Conservation (phyloP, 345 rosid genomes). For the Geranium rotundifolium region DNA sequence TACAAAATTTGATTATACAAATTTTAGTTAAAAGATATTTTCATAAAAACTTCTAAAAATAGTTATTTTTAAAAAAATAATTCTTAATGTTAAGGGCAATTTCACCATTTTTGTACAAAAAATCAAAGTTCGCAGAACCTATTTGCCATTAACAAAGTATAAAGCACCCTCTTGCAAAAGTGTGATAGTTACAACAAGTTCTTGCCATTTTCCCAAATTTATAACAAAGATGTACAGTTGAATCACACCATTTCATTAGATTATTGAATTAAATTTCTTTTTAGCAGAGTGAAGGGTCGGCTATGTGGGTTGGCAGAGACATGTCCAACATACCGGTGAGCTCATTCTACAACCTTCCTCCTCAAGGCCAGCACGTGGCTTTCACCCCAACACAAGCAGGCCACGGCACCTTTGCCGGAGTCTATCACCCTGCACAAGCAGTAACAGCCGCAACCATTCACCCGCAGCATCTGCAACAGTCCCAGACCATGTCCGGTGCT, state of each 20-base stretch:
- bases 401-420: slow-evolving; percentile 50
- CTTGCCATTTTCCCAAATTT: too few species aligned
- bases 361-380: slow-evolving; percentile 77
- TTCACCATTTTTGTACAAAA: too few species aligned
- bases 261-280: too few species aligned
- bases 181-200: too few species aligned
- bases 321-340: slow-evolving; percentile 53
- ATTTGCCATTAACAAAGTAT: too few species aligned
- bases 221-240: not conserved
- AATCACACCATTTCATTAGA: not conserved
- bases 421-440: slow-evolving; percentile 70
- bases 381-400: slow-evolving; percentile 65
- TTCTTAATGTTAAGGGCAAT: too few species aligned
- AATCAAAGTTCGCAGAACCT: too few species aligned
- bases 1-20: too few species aligned
- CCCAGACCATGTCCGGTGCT: slow-evolving; percentile 57
- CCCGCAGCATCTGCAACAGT: slow-evolving; percentile 70
- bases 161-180: too few species aligned
- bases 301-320: slow-evolving; percentile 84
- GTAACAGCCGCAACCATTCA: slow-evolving; percentile 55
- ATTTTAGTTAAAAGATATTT: too few species aligned
- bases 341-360: slow-evolving; percentile 74
- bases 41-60: too few species aligned
- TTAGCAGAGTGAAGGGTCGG: slow-evolving; percentile 69
- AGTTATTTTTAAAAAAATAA: too few species aligned